Evolutionary conservation across 192 early-diverging fungal genomes (phyloP), one percentile per base, ranked within the genome.

Genomic region (Allomyces macrogynus): DNA sequence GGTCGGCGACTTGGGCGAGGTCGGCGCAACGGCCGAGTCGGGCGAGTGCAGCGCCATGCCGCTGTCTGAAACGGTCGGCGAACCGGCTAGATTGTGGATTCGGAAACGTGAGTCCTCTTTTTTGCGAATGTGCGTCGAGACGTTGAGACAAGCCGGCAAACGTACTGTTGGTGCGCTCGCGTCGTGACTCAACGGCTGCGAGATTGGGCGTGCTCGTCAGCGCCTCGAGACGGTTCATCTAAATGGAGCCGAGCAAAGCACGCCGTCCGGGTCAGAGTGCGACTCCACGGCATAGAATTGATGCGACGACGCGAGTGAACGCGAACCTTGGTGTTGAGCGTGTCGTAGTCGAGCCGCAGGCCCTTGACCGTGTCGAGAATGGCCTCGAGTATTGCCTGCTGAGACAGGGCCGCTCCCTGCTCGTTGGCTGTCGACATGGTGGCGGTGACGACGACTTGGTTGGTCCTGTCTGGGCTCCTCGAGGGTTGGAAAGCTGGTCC

Each of bases 331-430:
- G 20, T 14, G 49, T 57, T 14, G 49, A 57, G 63, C 63, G 32
- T 63, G 26, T 23, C 27, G 26, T 64, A 26, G 18, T 27, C 26
- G 40, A 43, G 26, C 23, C 64, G 64, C 64, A 64, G 64, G 23
- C 20, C 10, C 40, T 64, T 22, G 18, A 64, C 40, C 23, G n/a
- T 24, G 23, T 20, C 23, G 23, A 27, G 26, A 40, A 64, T 64
- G 23, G 25, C 25, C 12, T 64, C 64, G 23, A 64, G 40, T 16
- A 57, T n/a, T 7, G 49, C 49, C 7, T 40, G 32, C 32, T 40
- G 32, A 40, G 32, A 40, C 32, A 40, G 32, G 32, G 32, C 7
- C 32, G 32, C 32, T 40, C 32, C 32, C 32, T 40, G 32, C 32
- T 40, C 32, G 32, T 8, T 40, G 32, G 3, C 8, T 7, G 32